Evolutionary conservation across 805 yeast genomes (phyloP), one percentile per base, ranked within the genome.

Genomic region (Candida multigemmis): DNA sequence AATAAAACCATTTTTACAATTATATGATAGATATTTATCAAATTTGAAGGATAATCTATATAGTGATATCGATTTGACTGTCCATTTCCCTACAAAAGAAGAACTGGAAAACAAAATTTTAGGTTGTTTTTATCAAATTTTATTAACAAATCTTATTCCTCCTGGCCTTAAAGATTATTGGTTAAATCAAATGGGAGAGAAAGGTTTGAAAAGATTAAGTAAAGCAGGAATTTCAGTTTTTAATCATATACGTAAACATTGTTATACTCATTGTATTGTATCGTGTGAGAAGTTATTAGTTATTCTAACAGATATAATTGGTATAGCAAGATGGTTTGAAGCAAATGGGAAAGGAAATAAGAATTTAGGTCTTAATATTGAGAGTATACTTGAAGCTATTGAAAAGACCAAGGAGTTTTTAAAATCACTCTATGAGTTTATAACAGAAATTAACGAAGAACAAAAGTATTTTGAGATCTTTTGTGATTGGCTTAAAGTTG

Each of bases 181-280:
- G 42, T 62, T 70, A 13, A 76, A 77, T 37, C 71, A 74, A 25
- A 53, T 80, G 18, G 86, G 83, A 0, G 85, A 77, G 34, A 56
- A 80, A 34, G 82, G 82, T 16, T 45, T 71, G 12, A 71, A 68
- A 34, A 59, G 71, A 36, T 69, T 84, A 69, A 50, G 53, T 3
- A 65, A 61, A 27, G 27, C 65, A 11, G 77, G 80, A 0, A 63
- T 60, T 19, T 48, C 60, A 2, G 56, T 67, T 9, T 77, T 68
- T 40, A 78, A 75, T 22, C 53, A 53, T 23, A 49, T 68, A 1
- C 51, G 74, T 28, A 66, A 71, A 30, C 46, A 56, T 0, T 36
- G 72, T 1, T 67, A 69, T 30, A 56, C 69, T 22, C 65, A 67
- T 21, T 32, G 76, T 12, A 55, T 77, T 6, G 74, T 79, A 3